Percentiles rank a stretch among this genome's conserved stretches.
Conservation (phyloP, 176 grass and related monocot species). For the Oryza glumipatula region DNA sequence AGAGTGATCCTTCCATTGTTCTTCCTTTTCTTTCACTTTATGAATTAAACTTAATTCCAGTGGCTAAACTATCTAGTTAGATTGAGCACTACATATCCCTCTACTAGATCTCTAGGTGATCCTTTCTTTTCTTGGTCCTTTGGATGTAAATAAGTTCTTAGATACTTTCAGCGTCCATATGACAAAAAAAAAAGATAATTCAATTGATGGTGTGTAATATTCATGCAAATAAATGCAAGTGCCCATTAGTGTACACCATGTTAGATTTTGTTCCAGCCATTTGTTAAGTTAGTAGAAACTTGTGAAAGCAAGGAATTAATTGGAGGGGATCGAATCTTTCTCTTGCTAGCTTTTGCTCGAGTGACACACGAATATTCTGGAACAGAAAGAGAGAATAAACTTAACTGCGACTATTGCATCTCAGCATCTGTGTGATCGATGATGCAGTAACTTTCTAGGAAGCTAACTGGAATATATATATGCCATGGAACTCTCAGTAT, state of each 20-base stretch:
- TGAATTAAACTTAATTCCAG: neutral
- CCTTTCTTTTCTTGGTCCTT: neutral
- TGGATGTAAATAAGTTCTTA: neutral
- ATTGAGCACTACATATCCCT: neutral
- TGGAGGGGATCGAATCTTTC: conserved; percentile 17
- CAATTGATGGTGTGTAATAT: neutral
- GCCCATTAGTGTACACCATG: neutral
- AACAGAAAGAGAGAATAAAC: neutral
- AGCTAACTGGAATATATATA: neutral
- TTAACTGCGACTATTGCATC: too few relatives aligned
- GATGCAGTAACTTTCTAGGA: neutral
- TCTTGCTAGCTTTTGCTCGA: neutral
- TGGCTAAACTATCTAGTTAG: neutral
- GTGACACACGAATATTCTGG: conserved; percentile 2
- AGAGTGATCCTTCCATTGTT: neutral
- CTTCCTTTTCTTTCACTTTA: neutral
- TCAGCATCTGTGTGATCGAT: neutral
- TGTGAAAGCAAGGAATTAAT: neutral
- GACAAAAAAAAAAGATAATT: neutral
- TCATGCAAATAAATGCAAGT: neutral
- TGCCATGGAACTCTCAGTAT: neutral
- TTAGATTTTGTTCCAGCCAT: conserved; percentile 5
- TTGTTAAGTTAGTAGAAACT: neutral
- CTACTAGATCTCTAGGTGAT: neutral
- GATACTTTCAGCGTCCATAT: too few relatives aligned